Evolutionary conservation across 2,329 filamentous ascomycete genomes (phyloP).

Genomic region (Colletotrichum sp.): DNA sequence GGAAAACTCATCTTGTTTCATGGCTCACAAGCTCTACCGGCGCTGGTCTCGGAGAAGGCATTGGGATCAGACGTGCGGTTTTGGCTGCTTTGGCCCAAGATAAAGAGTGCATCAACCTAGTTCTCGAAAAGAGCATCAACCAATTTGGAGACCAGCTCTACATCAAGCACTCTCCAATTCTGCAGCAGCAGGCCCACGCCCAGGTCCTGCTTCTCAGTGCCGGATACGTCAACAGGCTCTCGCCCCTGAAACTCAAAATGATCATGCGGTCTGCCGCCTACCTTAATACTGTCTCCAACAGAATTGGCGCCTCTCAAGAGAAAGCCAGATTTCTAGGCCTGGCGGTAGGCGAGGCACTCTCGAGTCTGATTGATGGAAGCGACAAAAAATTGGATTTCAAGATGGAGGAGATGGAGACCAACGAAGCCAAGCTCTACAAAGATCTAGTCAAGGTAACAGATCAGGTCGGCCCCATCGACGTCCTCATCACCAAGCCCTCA

Average conservation of each 20-base stretch:
- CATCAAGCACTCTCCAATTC: constrained; percentile 81
- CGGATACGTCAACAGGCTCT: constrained; percentile 73
- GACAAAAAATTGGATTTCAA: constrained; percentile 83
- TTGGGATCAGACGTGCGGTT: constrained; percentile 71
- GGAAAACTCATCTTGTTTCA: constrained; percentile 59
- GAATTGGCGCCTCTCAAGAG: constrained; percentile 77
- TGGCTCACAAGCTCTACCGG: constrained; percentile 72
- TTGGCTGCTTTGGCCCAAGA: constrained; percentile 61
- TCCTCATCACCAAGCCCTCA: constrained; percentile 42
- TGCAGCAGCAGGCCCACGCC: constrained; percentile 90
- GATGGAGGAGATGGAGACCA: constrained; percentile 75
- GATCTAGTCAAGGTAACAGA: constrained; percentile 68
- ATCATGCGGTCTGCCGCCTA: constrained; percentile 76
- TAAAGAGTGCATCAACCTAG: constrained; percentile 53
- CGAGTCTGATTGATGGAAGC: constrained; percentile 66
- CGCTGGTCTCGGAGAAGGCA: constrained; percentile 66
- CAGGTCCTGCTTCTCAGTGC: constrained; percentile 80
- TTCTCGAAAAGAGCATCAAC: constrained; percentile 71
- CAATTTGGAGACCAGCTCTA: constrained; percentile 88
- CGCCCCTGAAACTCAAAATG: constrained; percentile 69
- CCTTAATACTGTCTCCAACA: constrained; percentile 81
- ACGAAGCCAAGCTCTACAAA: constrained; percentile 79
- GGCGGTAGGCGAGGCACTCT: constrained; percentile 78
- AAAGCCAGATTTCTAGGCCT: constrained; percentile 86
- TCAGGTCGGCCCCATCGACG: constrained; percentile 59